Base-by-base conservation (phyloP, 78 protist genomes). In the Dictyostelium purpureum region DNA sequence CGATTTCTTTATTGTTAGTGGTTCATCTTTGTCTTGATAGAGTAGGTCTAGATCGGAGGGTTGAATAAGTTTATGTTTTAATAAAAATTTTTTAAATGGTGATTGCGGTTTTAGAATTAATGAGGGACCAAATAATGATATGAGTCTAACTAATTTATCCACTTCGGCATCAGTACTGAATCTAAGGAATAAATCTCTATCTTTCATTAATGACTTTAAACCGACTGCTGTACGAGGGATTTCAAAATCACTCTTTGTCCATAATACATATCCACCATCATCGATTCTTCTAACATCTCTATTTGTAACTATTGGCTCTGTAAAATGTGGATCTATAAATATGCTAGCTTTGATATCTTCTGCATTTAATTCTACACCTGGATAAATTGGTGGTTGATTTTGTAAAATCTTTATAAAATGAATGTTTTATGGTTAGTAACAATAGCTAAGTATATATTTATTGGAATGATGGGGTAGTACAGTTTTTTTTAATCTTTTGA, bases 181-280 rank as follows among this genome's bases (percentile, higher is more conserved):
- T 56, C 38, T 57, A n/a, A 57, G n/a, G 16, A 83, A 83, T 12
- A 73, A 2, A 26, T 70, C 82, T 33, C 73, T 38, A 18, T 83
- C 91, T 59, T 83, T 83, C 19, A 83, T 73, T 67, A 83, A n/a
- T 19, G 82, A 40, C n/a, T 83, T 83, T 28, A 83, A 59, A 26
- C 80, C 91, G 7, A 83, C 81, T 19, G 91, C 61, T 40, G 79
- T 70, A 26, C 91, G 33, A 5, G 81, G 81, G 9, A 75, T 75
- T 52, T 75, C 81, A 75, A 75, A 51, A 75, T 75, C 90, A 70
- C 77, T 24, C 49, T 82, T 82, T 59, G 92, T 85, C 92, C 92
- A 85, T 52, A 85, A 70, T 4, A 85, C 26, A 47, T 73, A 85
- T 4, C 77, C 80, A 59, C 92, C 92, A 74, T 85, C 92, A 14